These are phyloP conservation scores for Centaurea solstitialis DNA, from an alignment of 129 eudicot genomes.

Conservation along the genomic window DNA sequence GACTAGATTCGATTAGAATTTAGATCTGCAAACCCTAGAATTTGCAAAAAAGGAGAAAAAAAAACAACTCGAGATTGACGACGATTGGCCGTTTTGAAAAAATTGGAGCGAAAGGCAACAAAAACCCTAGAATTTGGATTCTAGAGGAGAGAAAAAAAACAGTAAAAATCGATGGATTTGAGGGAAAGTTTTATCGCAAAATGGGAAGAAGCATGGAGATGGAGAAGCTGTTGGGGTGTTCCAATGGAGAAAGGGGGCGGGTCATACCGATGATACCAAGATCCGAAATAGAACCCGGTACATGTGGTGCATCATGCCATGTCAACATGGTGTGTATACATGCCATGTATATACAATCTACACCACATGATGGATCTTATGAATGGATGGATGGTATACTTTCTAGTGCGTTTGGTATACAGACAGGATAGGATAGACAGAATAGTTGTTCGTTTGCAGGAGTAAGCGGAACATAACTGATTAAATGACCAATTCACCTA, in stretches of 20 bases:
- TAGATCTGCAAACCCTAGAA: conserved; percentile 55
- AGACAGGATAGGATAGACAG: no score
- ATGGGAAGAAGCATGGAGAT: conserved; percentile 18
- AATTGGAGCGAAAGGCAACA: conserved; percentile 35
- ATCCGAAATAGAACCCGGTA: background rate
- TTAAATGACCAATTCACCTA: no score
- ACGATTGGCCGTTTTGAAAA: conserved; percentile 30
- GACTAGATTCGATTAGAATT: conserved; percentile 2
- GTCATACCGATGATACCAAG: background rate
- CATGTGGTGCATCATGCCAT: background rate
- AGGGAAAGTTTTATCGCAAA: conserved; percentile 11
- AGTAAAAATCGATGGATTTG: conserved; percentile 23
- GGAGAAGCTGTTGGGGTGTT: conserved; percentile 17
- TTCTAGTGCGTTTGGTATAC: no score
- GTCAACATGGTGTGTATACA: no score
- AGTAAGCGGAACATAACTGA: no score
- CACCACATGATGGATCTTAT: no score
- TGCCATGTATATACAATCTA: no score
- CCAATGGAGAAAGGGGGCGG: conserved; percentile 13
- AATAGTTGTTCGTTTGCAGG: no score
- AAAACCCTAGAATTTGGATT: conserved; percentile 43
- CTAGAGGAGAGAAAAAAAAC: background rate
- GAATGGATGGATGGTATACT: no score
- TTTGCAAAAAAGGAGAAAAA: background rate
- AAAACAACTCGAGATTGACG: conserved; percentile 12